A percentile compares a stretch with the other conserved stretches of the same genome.
Conservation (phyloP, 257 asterid genomes). For the Jaltomata sinuosa region DNA sequence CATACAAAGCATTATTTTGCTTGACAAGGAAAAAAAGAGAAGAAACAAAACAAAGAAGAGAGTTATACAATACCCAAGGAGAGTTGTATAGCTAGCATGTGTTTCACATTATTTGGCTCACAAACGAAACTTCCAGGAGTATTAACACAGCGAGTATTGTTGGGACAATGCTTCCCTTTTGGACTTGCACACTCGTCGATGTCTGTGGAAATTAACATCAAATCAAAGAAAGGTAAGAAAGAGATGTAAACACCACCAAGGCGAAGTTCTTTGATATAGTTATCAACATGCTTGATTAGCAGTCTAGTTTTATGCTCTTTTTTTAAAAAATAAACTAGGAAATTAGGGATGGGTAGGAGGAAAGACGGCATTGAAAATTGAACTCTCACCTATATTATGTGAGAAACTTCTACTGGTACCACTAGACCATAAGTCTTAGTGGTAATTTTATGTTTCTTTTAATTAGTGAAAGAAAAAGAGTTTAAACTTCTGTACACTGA, state of each 20-base stretch:
- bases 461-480: too few species aligned
- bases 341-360: too few species aligned
- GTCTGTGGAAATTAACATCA: background rate
- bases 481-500: too few species aligned
- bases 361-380: too few species aligned
- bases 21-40: background rate
- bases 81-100: background rate
- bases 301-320: too few species aligned
- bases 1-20: rapidly evolving
- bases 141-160: background rate
- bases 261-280: background rate
- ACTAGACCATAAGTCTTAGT: too few species aligned
- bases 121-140: background rate
- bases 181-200: background rate
- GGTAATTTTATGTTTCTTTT: too few species aligned
- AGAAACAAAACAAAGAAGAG: background rate
- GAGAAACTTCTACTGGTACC: too few species aligned
- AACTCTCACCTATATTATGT: too few species aligned
- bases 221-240: background rate
- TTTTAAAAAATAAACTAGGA: too few species aligned
- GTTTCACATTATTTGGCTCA: background rate
- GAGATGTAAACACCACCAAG: background rate
- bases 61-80: background rate
- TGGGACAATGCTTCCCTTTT: background rate
- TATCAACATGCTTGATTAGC: background rate